Conservation (phyloP, 352 stramenopile genomes). For the Saprolegnia diclina region DNA sequence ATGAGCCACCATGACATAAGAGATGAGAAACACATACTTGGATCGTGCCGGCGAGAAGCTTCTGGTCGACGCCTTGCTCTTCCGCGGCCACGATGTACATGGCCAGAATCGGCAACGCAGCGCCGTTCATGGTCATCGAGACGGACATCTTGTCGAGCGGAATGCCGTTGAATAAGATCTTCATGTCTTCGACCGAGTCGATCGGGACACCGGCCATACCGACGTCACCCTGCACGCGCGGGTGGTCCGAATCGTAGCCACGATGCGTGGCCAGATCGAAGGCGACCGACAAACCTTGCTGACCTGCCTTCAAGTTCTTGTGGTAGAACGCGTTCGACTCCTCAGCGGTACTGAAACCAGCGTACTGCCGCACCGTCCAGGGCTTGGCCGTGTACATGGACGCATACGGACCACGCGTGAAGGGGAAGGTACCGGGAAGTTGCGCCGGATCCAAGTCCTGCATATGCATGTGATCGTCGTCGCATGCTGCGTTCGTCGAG, state of each 20-base stretch:
- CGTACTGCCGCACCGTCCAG: conserved; percentile 94
- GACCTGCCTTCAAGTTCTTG: conserved; percentile 89
- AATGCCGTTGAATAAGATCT: conserved; percentile 96
- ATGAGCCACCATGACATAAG: background rate
- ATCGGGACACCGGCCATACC: conserved; percentile 97
- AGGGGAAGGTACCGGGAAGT: conserved; percentile 87
- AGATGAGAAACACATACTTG: conserved; percentile 23
- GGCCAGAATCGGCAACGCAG: conserved; percentile 92
- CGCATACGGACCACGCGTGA: conserved; percentile 91
- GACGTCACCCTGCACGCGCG: conserved; percentile 92
- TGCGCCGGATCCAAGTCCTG: conserved; percentile 49
- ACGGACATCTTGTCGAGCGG: conserved; percentile 94
- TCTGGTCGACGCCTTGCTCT: conserved; percentile 90
- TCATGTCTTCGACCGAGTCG: conserved; percentile 96
- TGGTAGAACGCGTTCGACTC: conserved; percentile 97
- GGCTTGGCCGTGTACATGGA: conserved; percentile 96
- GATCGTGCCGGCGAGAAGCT: conserved; percentile 69
- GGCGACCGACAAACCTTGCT: conserved; percentile 90
- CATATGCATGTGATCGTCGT: background rate
- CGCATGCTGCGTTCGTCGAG: background rate
- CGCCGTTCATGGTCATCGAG: conserved; percentile 99
- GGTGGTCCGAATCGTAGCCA: conserved; percentile 96
- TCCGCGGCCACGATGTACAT: conserved; percentile 97
- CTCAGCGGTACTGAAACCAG: conserved; percentile 95
- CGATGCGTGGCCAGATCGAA: conserved; percentile 98